Conservation (phyloP, 2,329 filamentous ascomycete genomes). For the Epichloe bromicola region DNA sequence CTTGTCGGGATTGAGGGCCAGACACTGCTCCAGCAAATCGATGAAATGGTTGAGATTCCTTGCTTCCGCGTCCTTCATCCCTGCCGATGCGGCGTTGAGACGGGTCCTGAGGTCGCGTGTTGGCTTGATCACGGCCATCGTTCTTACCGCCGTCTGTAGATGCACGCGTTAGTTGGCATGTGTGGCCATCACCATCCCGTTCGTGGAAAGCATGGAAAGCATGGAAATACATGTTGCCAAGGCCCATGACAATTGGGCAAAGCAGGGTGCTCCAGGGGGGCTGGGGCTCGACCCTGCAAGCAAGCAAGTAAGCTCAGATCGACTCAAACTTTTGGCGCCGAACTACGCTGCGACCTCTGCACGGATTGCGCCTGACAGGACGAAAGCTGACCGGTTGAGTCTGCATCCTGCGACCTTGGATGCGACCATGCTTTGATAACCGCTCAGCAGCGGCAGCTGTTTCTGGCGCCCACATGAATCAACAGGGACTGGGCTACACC, state of each 20-base stretch:
- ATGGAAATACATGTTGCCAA: neutral
- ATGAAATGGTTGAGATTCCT: constrained; percentile 74
- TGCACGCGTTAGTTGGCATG: neutral
- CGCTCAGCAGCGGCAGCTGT: neutral
- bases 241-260: neutral
- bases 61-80: constrained; percentile 59
- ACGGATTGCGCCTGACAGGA: neutral
- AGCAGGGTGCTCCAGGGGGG: neutral
- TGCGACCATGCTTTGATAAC: constrained; percentile 1
- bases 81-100: constrained; percentile 59
- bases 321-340: constrained; percentile 1
- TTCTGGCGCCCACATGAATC: neutral
- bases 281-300: no score
- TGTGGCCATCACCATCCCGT: neutral
- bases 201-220: neutral
- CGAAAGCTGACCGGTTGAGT: neutral
- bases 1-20: constrained; percentile 86
- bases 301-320: neutral
- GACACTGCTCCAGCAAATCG: constrained; percentile 77
- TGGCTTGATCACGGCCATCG: constrained; percentile 58
- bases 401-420: constrained; percentile 1
- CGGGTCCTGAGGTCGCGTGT: constrained; percentile 71
- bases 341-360: neutral
- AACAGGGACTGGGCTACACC: neutral
- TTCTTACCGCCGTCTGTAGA: constrained; percentile 50